Evolutionary conservation across 768 basidiomycete genomes (phyloP), one percentile per base, ranked within the genome.

Genomic region (Auriscalpium microsporum): DNA sequence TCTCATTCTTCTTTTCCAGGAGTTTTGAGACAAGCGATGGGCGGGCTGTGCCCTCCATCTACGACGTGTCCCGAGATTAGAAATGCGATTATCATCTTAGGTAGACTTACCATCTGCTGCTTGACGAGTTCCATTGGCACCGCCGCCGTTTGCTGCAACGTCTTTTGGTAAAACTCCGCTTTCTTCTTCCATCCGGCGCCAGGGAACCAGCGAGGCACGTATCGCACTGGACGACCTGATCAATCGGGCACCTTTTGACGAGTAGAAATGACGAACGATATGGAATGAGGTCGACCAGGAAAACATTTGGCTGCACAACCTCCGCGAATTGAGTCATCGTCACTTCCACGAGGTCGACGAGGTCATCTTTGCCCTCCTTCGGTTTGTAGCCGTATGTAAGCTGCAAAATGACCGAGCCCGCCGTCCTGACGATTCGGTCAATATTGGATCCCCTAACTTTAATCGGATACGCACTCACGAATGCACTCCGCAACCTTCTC

Each of bases 201-300:
- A 8, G 66, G 66, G 35, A 67, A 46, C 66, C 66, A 65, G 10
- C 50, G 37, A 6, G 66, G 66, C 9, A 65, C 28, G 53, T 60
- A 55, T 5, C 49, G 54, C 17, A 67, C 66, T 65, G 47, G 35
- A 28, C 1, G 28, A 28, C 28, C 28, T 28, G 28, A 28, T 28
- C 28, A 28, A 28, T 28, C 23, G 52, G 53, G 4, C 6, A 13
- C 37, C 56, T 1, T 13, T 47, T 50, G 36, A 10, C 47, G 35
- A 19, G 28, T 28, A 28, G 4, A 3, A 4, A 28, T 28, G 4
- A 28, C 28, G 28, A 28, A 28, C 28, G 5, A 28, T 0, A 4
- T 4, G 56, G 56, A 3, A 56, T 23, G 19, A 45, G 9, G n/a
- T 56, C 55, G 19, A 56, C 55, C 8, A 56, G 45, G 35, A 56